Conservation (phyloP, 2,329 filamentous ascomycete genomes). For the Fonsecaea pedrosoi region DNA sequence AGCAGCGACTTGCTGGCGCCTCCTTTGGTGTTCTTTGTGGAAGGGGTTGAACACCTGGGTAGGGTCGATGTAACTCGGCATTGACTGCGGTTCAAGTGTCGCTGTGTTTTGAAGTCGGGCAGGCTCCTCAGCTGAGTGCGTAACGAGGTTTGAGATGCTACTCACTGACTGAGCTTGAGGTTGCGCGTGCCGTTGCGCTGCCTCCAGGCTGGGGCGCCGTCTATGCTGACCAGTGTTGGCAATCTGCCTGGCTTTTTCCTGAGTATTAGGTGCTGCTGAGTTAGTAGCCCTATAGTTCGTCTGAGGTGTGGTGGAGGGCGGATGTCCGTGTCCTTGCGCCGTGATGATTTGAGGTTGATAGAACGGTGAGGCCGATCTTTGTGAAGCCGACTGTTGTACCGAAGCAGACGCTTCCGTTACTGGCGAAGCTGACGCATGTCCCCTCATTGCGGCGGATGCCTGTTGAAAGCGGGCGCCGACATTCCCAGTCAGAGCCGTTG, state of each 20-base stretch:
- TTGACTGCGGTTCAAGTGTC: constrained; percentile 35
- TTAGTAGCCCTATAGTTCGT: background rate
- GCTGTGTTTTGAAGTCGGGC: constrained; percentile 16
- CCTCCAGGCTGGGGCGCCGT: constrained; percentile 12
- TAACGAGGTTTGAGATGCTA: constrained; percentile 37
- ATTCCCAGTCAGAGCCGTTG: constrained; percentile 34
- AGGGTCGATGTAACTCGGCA: constrained; percentile 58
- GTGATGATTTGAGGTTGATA: constrained; percentile 14
- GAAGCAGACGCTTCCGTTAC: constrained; percentile 16
- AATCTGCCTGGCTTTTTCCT: constrained; percentile 12
- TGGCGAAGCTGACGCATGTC: constrained; percentile 24
- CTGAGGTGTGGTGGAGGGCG: constrained; percentile 12
- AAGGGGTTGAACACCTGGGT: constrained; percentile 62
- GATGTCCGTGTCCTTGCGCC: constrained; percentile 14
- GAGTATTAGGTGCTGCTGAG: constrained; percentile 1
- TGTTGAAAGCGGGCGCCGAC: constrained; percentile 31
- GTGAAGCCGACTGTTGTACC: background rate
- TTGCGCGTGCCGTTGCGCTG: background rate
- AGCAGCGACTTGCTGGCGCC: constrained; percentile 45
- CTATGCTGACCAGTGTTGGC: constrained; percentile 9
- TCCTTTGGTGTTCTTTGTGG: constrained; percentile 55
- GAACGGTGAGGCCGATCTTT: constrained; percentile 32
- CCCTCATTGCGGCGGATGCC: constrained; percentile 12
- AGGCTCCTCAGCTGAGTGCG: constrained; percentile 21
- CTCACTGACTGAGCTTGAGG: constrained; percentile 19